Evolutionary conservation across 2,329 filamentous ascomycete genomes (phyloP).

Genomic region (Fusarium napiforme): DNA sequence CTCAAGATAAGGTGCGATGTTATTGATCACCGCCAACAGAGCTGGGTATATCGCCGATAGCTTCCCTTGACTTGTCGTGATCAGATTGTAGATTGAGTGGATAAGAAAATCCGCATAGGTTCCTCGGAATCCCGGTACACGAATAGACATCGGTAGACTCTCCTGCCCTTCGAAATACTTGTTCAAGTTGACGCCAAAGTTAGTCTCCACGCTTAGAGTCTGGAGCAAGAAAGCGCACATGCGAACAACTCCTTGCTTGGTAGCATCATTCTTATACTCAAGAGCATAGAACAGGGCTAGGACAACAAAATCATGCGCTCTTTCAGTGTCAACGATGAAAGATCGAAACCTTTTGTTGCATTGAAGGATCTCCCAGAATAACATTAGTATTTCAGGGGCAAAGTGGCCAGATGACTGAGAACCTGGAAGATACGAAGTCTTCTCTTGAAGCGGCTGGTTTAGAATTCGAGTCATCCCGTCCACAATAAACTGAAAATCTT

Average conservation of each 20-base stretch:
- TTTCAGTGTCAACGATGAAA: conserved; percentile 95
- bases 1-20: conserved; percentile 86
- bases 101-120: conserved; percentile 95
- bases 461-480: conserved; percentile 94
- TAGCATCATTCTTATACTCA: conserved; percentile 84
- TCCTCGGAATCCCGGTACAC: conserved; percentile 85
- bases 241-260: conserved; percentile 90
- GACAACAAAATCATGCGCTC: conserved; percentile 92
- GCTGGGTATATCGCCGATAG: conserved; percentile 93
- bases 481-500: conserved; percentile 97
- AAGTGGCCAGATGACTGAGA: conserved; percentile 83
- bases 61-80: conserved; percentile 90
- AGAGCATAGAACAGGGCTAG: conserved; percentile 92
- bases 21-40: conserved; percentile 90
- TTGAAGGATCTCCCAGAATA: conserved; percentile 97
- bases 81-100: conserved; percentile 92
- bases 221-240: conserved; percentile 99
- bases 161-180: conserved; percentile 90
- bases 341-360: conserved; percentile 97
- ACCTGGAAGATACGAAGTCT: conserved; percentile 87
- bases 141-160: conserved; percentile 82
- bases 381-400: conserved; percentile 94
- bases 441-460: conserved; percentile 91
- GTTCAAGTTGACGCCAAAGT: conserved; percentile 90
- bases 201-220: conserved; percentile 91